Conservation (phyloP, 1,139 yeast species). For the Trichomonascaceae sp. region DNA sequence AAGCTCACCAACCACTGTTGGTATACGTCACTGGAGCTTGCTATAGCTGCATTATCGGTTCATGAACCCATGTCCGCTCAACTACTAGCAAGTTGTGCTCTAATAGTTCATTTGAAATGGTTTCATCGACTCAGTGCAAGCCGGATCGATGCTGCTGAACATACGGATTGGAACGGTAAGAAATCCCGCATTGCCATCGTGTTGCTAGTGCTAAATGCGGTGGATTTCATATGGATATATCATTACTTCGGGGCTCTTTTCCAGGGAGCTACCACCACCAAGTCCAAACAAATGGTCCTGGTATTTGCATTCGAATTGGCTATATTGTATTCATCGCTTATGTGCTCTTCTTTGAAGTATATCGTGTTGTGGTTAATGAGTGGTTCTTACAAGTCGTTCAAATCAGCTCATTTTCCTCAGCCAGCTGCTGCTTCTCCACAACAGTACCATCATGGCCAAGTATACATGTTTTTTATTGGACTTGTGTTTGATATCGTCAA, state of each 20-base stretch:
- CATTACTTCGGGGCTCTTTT: conserved; percentile 16
- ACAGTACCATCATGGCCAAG: conserved; percentile 7
- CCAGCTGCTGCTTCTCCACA: not conserved
- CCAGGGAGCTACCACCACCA: conserved; percentile 8
- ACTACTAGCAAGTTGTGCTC: conserved; percentile 34
- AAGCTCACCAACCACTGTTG: conserved; percentile 15
- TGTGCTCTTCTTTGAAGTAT: conserved; percentile 10
- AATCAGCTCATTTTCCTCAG: not conserved
- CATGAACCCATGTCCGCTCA: conserved; percentile 24
- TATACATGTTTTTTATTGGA: conserved; percentile 13
- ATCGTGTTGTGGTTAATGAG: conserved; percentile 3
- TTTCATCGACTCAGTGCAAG: conserved; percentile 42
- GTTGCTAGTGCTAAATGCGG: conserved; percentile 21
- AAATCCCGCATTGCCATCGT: conserved; percentile 14
- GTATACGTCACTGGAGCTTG: conserved; percentile 26
- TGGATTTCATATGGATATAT: conserved; percentile 21
- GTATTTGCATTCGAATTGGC: conserved; percentile 22
- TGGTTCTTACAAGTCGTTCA: conserved; percentile 1
- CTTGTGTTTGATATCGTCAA: conserved; percentile 18
- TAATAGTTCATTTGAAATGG: conserved; percentile 40
- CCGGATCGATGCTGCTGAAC: conserved; percentile 27
- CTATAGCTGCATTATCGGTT: conserved; percentile 22
- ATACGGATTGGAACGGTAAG: conserved; percentile 10
- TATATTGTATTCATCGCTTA: conserved; percentile 18
- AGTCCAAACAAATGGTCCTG: conserved; percentile 14